Evolutionary conservation across 768 basidiomycete species (phyloP).

Genomic region (Lactifluus rugatus): DNA sequence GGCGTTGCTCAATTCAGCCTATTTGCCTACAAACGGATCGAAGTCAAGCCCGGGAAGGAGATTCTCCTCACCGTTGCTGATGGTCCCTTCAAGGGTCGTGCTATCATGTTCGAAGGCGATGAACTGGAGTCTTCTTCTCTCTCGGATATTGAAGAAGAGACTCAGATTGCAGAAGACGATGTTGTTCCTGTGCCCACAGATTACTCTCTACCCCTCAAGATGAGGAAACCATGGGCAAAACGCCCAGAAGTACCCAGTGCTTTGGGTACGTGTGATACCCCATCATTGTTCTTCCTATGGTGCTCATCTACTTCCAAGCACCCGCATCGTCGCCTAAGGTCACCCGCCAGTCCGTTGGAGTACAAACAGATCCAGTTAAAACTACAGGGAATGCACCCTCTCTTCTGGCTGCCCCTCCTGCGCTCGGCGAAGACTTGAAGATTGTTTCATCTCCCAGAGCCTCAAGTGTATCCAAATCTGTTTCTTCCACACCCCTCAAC

Average conservation of each 20-base stretch:
- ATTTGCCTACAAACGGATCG: conserved; percentile 60
- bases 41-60: conserved; percentile 62
- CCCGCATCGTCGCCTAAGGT: background rate
- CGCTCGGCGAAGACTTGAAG: background rate
- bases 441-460: background rate
- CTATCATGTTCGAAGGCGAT: conserved; percentile 52
- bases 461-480: background rate
- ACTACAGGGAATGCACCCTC: conserved; percentile 7
- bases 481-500: background rate
- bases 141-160: conserved; percentile 34
- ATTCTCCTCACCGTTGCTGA: conserved; percentile 52
- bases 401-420: background rate
- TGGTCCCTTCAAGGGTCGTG: conserved; percentile 44
- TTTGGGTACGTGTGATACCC: background rate
- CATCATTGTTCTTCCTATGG: background rate
- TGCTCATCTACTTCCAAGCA: conserved; percentile 4
- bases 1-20: conserved; percentile 47
- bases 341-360: conserved; percentile 33
- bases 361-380: conserved; percentile 32
- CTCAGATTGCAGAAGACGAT: conserved; percentile 34
- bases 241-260: conserved; percentile 29
- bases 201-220: conserved; percentile 48
- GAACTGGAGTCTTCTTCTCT: conserved; percentile 25
- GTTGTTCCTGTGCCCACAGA: conserved; percentile 26
- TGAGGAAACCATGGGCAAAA: conserved; percentile 52